These are phyloP conservation scores for Primulina eburnea DNA, from an alignment of 257 asterid species.

Conservation along the genomic window DNA sequence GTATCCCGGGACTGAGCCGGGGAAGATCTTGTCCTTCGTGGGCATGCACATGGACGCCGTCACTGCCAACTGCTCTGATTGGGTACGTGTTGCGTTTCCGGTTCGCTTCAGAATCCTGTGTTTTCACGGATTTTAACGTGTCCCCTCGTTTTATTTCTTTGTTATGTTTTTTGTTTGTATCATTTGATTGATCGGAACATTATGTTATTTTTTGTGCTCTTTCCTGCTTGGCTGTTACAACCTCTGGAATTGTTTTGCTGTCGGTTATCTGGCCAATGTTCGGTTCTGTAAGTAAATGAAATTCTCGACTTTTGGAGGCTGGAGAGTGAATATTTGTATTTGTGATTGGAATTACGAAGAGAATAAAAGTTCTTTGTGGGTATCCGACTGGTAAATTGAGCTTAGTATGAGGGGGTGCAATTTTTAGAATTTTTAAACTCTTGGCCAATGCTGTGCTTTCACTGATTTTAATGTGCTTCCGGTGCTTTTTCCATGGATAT, in stretches of 20 bases:
- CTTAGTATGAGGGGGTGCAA: neutral
- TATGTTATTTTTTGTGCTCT: no score
- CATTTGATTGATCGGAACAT: no score
- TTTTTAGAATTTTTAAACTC: neutral
- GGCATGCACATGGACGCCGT: slow-evolving; percentile 99
- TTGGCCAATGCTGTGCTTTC: neutral
- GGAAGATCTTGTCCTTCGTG: slow-evolving; percentile 74
- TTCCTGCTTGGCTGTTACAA: neutral
- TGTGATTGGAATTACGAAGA: neutral
- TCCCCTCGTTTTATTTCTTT: no score
- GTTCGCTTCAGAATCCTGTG: no score
- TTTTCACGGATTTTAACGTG: no score
- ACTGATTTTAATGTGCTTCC: slow-evolving; percentile 6
- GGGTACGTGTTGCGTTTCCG: slow-evolving; percentile 43
- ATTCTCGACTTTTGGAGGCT: neutral
- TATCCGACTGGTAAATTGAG: neutral
- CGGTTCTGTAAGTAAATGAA: neutral
- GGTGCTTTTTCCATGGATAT: neutral
- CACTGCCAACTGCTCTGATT: slow-evolving; percentile 62
- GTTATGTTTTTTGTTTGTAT: no score
- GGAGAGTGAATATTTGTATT: neutral
- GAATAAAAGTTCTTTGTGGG: neutral
- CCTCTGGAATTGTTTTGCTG: neutral
- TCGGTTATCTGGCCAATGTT: neutral
- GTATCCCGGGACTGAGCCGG: slow-evolving; percentile 85